phyloP scores from a whole-genome alignment of 495 filamentous ascomycete genomes.

The Barbatosphaeria neglecta region DNA sequence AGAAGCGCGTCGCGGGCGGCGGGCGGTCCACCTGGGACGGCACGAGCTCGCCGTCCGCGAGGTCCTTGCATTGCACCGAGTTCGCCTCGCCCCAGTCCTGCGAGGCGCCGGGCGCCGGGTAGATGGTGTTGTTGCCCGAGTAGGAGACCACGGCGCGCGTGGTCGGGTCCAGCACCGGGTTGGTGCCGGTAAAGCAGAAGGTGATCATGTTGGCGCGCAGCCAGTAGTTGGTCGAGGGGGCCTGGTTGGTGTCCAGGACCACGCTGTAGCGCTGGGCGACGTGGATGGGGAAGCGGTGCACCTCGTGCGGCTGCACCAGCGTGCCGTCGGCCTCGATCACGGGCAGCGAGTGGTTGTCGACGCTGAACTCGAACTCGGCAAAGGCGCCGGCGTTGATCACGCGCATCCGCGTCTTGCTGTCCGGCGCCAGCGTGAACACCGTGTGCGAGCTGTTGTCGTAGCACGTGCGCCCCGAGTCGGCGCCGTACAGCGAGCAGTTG shows the following conservation, averaged over 20 bases:
- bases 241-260: constrained; percentile 47
- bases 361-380: constrained; percentile 41
- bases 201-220: constrained; percentile 44
- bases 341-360: constrained; percentile 33
- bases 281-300: constrained; percentile 40
- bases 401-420: constrained; percentile 32
- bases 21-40: background rate
- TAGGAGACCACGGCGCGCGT: background rate
- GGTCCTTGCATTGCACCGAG: constrained; percentile 1
- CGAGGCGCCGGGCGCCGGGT: background rate
- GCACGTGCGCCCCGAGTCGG: constrained; percentile 5
- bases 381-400: constrained; percentile 58
- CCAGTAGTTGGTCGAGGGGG: constrained; percentile 46
- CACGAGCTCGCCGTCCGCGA: background rate
- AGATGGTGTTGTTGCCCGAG: background rate
- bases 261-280: constrained; percentile 59
- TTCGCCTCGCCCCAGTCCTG: constrained; percentile 3
- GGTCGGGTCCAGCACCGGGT: background rate
- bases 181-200: constrained; percentile 38
- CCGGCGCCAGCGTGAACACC: background rate
- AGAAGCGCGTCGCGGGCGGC: constrained; percentile 2
- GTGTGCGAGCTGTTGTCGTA: constrained; percentile 4
- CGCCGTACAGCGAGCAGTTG: constrained; percentile 7
- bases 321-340: constrained; percentile 69
- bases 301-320: constrained; percentile 40